These are phyloP conservation scores for Aspergillus sergii DNA, from an alignment of 2,329 filamentous ascomycete species.

Conservation along the genomic window DNA sequence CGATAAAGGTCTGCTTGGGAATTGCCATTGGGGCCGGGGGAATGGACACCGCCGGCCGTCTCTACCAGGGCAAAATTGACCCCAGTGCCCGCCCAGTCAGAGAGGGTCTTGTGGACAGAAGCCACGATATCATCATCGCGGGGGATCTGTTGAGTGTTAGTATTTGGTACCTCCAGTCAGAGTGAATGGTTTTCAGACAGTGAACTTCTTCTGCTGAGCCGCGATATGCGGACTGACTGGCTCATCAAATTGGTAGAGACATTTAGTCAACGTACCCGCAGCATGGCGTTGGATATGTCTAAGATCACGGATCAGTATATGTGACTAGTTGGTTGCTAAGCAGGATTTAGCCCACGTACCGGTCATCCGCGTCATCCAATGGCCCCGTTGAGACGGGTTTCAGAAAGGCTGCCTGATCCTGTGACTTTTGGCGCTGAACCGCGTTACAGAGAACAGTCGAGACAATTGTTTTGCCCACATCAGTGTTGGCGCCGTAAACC, in stretches of 20 bases:
- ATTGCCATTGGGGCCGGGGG: conserved; percentile 73
- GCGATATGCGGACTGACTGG: conserved; percentile 79
- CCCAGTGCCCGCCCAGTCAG: conserved; percentile 35
- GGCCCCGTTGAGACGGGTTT: conserved; percentile 83
- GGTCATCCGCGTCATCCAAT: conserved; percentile 68
- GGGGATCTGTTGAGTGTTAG: conserved; percentile 44
- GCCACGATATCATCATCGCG: conserved; percentile 55
- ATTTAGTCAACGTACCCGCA: conserved; percentile 58
- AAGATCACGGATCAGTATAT: background rate
- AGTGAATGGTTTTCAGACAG: conserved; percentile 9
- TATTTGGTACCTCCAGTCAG: background rate
- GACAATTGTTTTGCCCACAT: conserved; percentile 82
- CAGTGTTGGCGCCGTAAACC: conserved; percentile 81
- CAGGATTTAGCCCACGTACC: conserved; percentile 46
- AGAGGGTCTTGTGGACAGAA: conserved; percentile 50
- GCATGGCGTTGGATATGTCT: conserved; percentile 66
- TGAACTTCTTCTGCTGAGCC: conserved; percentile 55
- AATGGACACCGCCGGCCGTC: conserved; percentile 81
- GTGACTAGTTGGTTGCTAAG: background rate
- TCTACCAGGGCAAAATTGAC: conserved; percentile 71
- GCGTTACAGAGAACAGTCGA: conserved; percentile 72
- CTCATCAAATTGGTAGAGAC: conserved; percentile 71
- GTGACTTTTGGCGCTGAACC: conserved; percentile 49
- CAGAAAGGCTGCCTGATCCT: conserved; percentile 62
- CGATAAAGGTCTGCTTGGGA: conserved; percentile 78